Conservation (phyloP, 208 protist genomes). For the Porcisia deanei region DNA sequence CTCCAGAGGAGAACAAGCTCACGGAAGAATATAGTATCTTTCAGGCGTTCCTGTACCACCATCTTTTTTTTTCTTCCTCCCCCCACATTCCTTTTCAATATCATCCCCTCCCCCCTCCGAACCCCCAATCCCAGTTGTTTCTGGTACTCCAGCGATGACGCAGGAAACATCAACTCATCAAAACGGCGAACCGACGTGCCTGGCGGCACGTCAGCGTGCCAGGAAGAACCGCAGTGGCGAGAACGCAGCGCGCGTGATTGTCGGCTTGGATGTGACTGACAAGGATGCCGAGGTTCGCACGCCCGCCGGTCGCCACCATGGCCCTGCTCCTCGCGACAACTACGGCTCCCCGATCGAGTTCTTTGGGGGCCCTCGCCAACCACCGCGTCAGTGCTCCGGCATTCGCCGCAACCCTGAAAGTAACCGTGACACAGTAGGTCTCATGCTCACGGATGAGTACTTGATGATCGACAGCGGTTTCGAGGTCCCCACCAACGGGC, state of each 20-base stretch:
- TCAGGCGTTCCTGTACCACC: neutral
- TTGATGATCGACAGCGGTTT: conserved; percentile 31
- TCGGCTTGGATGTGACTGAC: conserved; percentile 12
- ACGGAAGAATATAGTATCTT: neutral
- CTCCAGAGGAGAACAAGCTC: neutral
- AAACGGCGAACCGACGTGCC: conserved; percentile 4
- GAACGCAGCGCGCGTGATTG: conserved; percentile 36
- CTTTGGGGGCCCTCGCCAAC: conserved; percentile 59
- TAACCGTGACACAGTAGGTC: conserved; percentile 54
- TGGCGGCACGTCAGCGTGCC: conserved; percentile 30
- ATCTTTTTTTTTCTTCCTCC: neutral
- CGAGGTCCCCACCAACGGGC: conserved; percentile 4
- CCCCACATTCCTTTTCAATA: neutral
- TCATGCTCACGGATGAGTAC: conserved; percentile 78
- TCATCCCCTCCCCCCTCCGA: neutral
- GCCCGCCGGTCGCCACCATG: conserved; percentile 32
- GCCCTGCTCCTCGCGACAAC: conserved; percentile 15
- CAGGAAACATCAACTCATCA: neutral
- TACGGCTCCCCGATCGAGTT: conserved; percentile 66
- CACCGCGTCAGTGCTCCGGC: conserved; percentile 54
- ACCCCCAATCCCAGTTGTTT: neutral
- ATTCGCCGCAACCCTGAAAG: conserved; percentile 66
- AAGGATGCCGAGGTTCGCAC: conserved; percentile 16
- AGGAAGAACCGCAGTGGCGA: conserved; percentile 37
- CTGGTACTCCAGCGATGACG: conserved; percentile 5